A percentile compares a stretch with the other conserved stretches of the same genome.
Conservation (phyloP, 2,329 filamentous ascomycete species). For the Colletotrichum zoysiae region DNA sequence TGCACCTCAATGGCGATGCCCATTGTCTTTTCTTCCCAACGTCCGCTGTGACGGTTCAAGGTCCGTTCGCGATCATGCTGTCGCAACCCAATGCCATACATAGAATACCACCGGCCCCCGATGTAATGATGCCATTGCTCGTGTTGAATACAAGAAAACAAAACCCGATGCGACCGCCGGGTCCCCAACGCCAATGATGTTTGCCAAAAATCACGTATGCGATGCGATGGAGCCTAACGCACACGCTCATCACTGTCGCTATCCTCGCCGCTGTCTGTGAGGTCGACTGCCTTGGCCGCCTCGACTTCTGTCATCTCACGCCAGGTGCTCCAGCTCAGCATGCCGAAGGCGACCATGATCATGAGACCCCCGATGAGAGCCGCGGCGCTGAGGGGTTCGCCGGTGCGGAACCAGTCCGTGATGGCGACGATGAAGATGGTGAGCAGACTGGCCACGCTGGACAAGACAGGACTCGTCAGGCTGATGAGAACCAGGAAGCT, state of each 20-base stretch:
- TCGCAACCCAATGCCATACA: slow-evolving; percentile 22
- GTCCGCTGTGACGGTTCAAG: slow-evolving; percentile 13
- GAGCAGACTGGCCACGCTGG: slow-evolving; percentile 89
- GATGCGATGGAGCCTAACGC: slow-evolving; percentile 40
- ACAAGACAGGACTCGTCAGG: slow-evolving; percentile 91
- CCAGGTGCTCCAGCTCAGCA: slow-evolving; percentile 92
- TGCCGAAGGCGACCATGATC: slow-evolving; percentile 89
- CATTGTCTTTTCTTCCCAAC: slow-evolving; percentile 2
- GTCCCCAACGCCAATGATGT: slow-evolving; percentile 33
- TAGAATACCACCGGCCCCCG: slow-evolving; percentile 3
- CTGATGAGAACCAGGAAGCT: slow-evolving; percentile 94
- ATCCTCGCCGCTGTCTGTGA: slow-evolving; percentile 60
- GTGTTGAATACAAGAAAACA: slow-evolving; percentile 22
- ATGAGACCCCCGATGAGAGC: slow-evolving; percentile 86
- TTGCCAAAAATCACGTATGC: slow-evolving; percentile 31
- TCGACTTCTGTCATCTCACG: slow-evolving; percentile 91
- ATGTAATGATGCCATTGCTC: slow-evolving; percentile 27
- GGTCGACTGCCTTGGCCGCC: slow-evolving; percentile 66
- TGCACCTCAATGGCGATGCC: neutral
- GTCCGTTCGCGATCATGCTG: slow-evolving; percentile 20
- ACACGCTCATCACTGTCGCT: slow-evolving; percentile 56
- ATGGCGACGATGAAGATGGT: slow-evolving; percentile 98
- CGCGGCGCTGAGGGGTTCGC: slow-evolving; percentile 78
- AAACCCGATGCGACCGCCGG: slow-evolving; percentile 14
- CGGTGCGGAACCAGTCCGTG: slow-evolving; percentile 88